Evolutionary conservation across 2,329 filamentous ascomycete species (phyloP).

Genomic region (Colletotrichum eleusines): DNA sequence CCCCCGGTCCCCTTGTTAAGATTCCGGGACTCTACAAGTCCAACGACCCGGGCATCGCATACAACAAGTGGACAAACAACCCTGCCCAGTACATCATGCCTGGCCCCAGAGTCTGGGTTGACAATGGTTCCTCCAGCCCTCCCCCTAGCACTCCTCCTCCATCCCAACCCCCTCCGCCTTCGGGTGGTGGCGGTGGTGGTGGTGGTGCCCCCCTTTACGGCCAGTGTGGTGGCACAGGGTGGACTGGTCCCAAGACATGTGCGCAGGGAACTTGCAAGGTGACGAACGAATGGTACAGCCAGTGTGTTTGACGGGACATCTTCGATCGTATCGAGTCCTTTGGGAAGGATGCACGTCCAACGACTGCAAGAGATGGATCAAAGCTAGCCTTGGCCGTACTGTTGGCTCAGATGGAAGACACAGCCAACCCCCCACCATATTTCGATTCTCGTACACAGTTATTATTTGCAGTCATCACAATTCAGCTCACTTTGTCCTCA

Average conservation of each 20-base stretch:
- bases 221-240: conserved; percentile 46
- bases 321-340: background rate
- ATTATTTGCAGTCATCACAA: background rate
- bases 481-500: background rate
- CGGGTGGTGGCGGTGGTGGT: conserved; percentile 9
- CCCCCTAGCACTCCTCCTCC: background rate
- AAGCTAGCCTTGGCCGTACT: background rate
- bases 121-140: background rate
- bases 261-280: conserved; percentile 46
- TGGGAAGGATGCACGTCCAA: rapidly evolving
- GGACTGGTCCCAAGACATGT: conserved; percentile 46
- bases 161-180: background rate
- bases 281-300: conserved; percentile 45
- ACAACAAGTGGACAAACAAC: conserved; percentile 36
- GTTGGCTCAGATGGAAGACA: background rate
- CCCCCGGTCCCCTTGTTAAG: conserved; percentile 52
- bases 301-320: background rate
- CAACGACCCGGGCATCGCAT: conserved; percentile 36
- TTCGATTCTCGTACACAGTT: background rate
- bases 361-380: background rate
- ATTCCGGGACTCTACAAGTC: conserved; percentile 53
- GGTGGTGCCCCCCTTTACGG: conserved; percentile 40
- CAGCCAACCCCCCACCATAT: background rate
- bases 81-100: conserved; percentile 38
- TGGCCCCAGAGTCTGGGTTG: conserved; percentile 31